A percentile compares a stretch with the other conserved stretches of the same genome.
Conservation (phyloP, 2,329 filamentous ascomycete species). For the Colletotrichum sp. region DNA sequence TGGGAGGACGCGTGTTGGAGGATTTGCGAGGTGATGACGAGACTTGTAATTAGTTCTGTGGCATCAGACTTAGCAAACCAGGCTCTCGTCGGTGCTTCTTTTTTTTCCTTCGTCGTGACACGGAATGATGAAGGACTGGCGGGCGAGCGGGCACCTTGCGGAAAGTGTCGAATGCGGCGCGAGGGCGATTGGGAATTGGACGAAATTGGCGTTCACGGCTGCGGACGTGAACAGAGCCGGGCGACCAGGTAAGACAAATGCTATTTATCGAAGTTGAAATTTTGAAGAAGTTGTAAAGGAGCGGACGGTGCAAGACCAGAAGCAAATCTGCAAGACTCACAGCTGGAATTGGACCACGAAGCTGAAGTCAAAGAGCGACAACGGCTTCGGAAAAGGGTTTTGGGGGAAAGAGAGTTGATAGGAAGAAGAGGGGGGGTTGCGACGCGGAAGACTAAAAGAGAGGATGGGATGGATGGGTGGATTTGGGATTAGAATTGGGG, state of each 20-base stretch:
- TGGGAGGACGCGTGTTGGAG: not conserved
- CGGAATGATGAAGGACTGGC: not conserved
- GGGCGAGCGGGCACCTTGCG: not conserved
- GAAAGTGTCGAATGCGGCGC: constrained; percentile 8
- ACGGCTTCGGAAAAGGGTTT: constrained; percentile 26
- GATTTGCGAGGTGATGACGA: not conserved
- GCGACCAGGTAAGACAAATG: constrained; percentile 27
- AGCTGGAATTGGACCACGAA: constrained; percentile 62
- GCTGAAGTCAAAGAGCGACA: constrained; percentile 26
- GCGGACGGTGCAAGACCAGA: constrained; percentile 52
- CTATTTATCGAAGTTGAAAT: constrained; percentile 21
- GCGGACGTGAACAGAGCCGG: constrained; percentile 8
- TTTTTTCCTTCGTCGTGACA: not conserved
- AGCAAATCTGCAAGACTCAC: constrained; percentile 54
- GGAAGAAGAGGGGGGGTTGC: constrained; percentile 27
- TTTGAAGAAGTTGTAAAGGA: constrained; percentile 25
- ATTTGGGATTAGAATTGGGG: constrained; percentile 21
- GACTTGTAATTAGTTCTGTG: constrained; percentile 11
- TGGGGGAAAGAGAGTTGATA: constrained; percentile 34
- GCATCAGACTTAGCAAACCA: not conserved
- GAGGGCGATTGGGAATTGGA: constrained; percentile 17
- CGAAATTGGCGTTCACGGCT: constrained; percentile 20
- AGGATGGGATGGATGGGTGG: constrained; percentile 21
- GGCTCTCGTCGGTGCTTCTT: not conserved
- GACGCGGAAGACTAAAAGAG: constrained; percentile 22